Conservation (phyloP, 169 alveolate genomes). For the Hammondia hammondi region DNA sequence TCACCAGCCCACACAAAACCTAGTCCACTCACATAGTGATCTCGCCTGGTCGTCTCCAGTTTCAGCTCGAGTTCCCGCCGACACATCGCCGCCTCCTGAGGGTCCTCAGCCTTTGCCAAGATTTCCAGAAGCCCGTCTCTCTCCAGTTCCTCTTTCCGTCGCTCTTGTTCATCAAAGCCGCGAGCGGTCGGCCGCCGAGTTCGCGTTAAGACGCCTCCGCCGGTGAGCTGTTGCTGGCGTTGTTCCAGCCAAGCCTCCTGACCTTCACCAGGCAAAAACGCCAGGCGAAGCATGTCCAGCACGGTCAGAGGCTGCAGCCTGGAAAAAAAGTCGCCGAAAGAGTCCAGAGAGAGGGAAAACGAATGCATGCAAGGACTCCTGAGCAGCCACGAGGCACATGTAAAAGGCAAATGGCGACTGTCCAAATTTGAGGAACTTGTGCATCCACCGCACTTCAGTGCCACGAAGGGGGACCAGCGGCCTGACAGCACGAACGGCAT, state of each 20-base stretch:
- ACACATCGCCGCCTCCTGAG: neutral
- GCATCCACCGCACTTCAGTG: too few relatives aligned
- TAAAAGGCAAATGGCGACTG: too few relatives aligned
- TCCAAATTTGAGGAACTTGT: too few relatives aligned
- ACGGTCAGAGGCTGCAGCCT: constrained; percentile 43
- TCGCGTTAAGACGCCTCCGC: constrained; percentile 13
- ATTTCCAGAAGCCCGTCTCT: constrained; percentile 4
- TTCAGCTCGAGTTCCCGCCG: neutral
- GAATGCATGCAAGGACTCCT: too few relatives aligned
- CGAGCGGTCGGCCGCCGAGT: neutral
- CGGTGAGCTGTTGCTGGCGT: constrained; percentile 12
- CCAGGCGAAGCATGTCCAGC: constrained; percentile 6
- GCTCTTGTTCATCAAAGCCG: constrained; percentile 3
- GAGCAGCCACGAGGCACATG: too few relatives aligned
- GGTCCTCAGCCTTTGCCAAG: neutral
- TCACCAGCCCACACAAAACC: neutral
- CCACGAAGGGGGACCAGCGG: too few relatives aligned
- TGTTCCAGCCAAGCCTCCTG: constrained; percentile 21
- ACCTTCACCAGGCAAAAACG: constrained; percentile 27
- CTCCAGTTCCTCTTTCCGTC: neutral
- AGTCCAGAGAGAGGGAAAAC: too few relatives aligned
- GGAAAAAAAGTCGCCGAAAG: neutral
- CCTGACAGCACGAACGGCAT: too few relatives aligned
- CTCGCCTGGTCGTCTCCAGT: neutral
- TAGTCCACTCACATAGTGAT: neutral